phyloP scores from a whole-genome alignment of 2,329 filamentous ascomycete species.

The Penicillium griseofulvum region DNA sequence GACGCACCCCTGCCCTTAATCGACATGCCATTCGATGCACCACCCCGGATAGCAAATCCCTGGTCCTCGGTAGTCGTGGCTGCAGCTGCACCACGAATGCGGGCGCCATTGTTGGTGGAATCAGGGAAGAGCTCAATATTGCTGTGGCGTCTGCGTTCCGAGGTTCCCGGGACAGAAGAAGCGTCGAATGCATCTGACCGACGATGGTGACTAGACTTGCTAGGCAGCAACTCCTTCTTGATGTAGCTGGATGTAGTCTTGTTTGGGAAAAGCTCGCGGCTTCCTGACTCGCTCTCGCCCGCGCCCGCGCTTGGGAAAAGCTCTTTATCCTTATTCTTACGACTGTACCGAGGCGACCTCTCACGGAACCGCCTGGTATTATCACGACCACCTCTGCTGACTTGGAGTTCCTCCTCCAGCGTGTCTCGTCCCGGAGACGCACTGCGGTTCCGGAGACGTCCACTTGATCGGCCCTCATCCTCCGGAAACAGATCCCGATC shows the following conservation, averaged over 20 bases:
- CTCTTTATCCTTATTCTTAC: slow-evolving; percentile 50
- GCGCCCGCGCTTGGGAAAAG: slow-evolving; percentile 54
- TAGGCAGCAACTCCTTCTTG: slow-evolving; percentile 60
- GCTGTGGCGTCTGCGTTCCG: slow-evolving; percentile 30
- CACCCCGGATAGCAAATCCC: slow-evolving; percentile 41
- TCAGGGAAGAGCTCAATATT: slow-evolving; percentile 44
- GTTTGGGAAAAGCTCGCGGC: slow-evolving; percentile 50
- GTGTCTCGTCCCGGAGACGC: slow-evolving; percentile 59
- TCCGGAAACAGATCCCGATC: slow-evolving; percentile 45
- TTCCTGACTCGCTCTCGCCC: slow-evolving; percentile 28
- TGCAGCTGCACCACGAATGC: slow-evolving; percentile 63
- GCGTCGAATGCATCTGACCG: slow-evolving; percentile 54
- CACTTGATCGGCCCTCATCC: slow-evolving; percentile 33
- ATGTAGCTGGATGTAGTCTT: slow-evolving; percentile 43
- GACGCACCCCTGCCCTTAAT: slow-evolving; percentile 70
- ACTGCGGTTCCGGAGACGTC: slow-evolving; percentile 58
- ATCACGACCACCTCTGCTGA: slow-evolving; percentile 37
- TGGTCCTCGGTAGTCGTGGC: slow-evolving; percentile 43
- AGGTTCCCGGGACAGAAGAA: slow-evolving; percentile 34
- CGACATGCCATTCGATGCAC: slow-evolving; percentile 53
- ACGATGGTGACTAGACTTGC: slow-evolving; percentile 46
- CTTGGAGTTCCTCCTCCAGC: slow-evolving; percentile 40
- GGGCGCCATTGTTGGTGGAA: slow-evolving; percentile 45
- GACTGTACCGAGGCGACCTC: slow-evolving; percentile 38
- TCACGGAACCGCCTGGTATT: slow-evolving; percentile 43